These are phyloP conservation scores for Oryza brachyantha DNA, from an alignment of 176 grass and related monocot species.

Conservation along the genomic window DNA sequence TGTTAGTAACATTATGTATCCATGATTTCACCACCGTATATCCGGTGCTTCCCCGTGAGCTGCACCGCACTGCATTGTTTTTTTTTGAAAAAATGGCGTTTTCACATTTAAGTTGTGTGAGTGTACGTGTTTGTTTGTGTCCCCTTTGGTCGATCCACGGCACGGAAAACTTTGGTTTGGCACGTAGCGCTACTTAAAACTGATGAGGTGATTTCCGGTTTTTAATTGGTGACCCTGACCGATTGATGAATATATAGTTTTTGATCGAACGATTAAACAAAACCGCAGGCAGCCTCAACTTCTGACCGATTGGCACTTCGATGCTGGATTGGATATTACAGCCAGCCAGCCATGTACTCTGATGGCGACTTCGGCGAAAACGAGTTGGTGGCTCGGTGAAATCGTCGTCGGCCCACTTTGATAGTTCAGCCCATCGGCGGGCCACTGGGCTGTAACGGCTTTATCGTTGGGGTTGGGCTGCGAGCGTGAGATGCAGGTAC, in stretches of 20 bases:
- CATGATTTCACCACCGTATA: not conserved
- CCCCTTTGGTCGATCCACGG: conserved; percentile 22
- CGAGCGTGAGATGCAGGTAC: no score
- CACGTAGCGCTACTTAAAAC: not conserved
- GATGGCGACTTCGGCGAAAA: no score
- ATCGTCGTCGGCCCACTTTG: no score
- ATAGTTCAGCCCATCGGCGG: no score
- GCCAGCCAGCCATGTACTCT: no score
- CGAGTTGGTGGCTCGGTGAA: no score
- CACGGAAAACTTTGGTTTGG: conserved; percentile 44
- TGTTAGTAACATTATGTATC: no score
- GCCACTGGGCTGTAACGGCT: no score
- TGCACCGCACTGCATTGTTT: not conserved
- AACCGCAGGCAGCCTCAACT: not conserved
- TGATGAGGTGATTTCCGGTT: not conserved
- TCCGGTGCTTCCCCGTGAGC: not conserved
- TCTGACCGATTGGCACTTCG: not conserved
- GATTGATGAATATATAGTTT: not conserved
- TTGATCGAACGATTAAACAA: not conserved
- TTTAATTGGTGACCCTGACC: conserved; percentile 21
- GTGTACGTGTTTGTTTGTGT: conserved; percentile 41
- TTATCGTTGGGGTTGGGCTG: no score
- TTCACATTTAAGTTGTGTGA: not conserved
- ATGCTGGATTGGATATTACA: no score
- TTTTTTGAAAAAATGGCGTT: not conserved